Conservation (phyloP, 2,329 filamentous ascomycete genomes). For the Grosmannia clavigera region DNA sequence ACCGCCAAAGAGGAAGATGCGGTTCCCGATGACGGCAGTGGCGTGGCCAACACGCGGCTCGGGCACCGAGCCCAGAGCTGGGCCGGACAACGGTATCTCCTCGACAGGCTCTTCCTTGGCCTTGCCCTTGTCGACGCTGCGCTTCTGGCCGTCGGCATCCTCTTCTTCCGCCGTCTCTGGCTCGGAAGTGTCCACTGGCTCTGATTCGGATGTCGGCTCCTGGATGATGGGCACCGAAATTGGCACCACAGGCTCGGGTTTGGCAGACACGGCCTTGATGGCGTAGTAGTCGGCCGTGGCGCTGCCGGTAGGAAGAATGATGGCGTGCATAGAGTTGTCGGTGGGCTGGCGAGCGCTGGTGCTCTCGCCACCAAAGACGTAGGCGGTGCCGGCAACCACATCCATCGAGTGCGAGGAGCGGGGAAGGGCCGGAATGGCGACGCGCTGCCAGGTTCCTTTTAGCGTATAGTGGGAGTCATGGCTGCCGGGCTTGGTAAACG, state of each 20-base stretch:
- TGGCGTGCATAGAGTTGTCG: constrained; percentile 59
- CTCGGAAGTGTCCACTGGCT: constrained; percentile 9
- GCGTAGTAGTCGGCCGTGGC: constrained; percentile 47
- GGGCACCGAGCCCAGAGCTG: constrained; percentile 37
- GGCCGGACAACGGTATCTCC: constrained; percentile 19
- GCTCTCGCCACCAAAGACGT: constrained; percentile 63
- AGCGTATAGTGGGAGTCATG: constrained; percentile 21
- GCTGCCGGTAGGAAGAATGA: constrained; percentile 47
- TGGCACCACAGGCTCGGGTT: constrained; percentile 16
- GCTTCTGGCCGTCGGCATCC: constrained; percentile 15
- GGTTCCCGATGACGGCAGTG: constrained; percentile 52
- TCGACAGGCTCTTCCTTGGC: constrained; percentile 8
- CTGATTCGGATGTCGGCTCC: constrained; percentile 11
- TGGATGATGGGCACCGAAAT: constrained; percentile 6
- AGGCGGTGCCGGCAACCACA: constrained; percentile 40
- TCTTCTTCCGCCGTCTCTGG: constrained; percentile 10
- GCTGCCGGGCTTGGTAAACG: constrained; percentile 5
- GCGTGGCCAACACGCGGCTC: constrained; percentile 61
- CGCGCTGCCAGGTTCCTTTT: constrained; percentile 49
- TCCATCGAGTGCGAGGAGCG: constrained; percentile 66
- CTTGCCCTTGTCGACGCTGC: constrained; percentile 25
- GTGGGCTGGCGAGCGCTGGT: constrained; percentile 45
- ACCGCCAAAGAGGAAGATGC: constrained; percentile 73
- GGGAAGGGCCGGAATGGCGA: constrained; percentile 42
- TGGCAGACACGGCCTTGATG: constrained; percentile 31